phyloP scores from a whole-genome alignment of 2,329 filamentous ascomycete genomes.

The Hymenoscyphus fraxineus region DNA sequence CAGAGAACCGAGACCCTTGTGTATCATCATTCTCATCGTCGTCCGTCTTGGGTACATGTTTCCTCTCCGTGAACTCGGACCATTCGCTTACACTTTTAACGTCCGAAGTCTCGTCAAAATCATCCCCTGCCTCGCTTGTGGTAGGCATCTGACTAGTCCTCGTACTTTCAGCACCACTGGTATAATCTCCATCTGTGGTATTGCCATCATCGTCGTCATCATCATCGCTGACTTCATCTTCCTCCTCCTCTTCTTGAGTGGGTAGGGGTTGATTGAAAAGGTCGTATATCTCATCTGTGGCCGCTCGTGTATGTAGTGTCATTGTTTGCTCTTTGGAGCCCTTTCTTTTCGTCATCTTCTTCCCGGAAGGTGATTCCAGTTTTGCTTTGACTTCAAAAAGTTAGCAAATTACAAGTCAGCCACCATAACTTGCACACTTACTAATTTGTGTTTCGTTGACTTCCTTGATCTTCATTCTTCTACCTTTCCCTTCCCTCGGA shows the following conservation, averaged over 20 bases:
- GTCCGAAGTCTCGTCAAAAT: conserved; percentile 52
- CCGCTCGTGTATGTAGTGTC: conserved; percentile 92
- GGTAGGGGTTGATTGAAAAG: conserved; percentile 86
- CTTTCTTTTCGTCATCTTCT: conserved; percentile 71
- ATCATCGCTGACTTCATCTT: conserved; percentile 45
- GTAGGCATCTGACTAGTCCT: conserved; percentile 68
- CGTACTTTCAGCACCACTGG: conserved; percentile 81
- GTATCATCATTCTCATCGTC: conserved; percentile 36
- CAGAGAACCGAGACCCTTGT: conserved; percentile 40
- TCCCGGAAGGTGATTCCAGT: conserved; percentile 81
- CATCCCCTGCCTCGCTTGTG: conserved; percentile 63
- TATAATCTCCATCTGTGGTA: conserved; percentile 68
- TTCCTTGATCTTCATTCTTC: conserved; percentile 78
- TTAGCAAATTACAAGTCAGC: conserved; percentile 29
- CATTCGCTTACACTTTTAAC: conserved; percentile 71
- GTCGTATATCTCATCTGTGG: conserved; percentile 95
- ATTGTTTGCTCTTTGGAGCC: conserved; percentile 79
- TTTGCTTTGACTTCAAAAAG: conserved; percentile 75
- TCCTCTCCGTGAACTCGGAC: conserved; percentile 79
- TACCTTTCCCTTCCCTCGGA: conserved; percentile 47
- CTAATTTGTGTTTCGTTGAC: conserved; percentile 90
- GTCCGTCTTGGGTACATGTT: conserved; percentile 57
- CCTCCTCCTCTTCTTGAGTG: conserved; percentile 26
- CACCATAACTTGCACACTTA: conserved; percentile 46
- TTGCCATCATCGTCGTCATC: conserved; percentile 61